A percentile compares a stretch with the other conserved stretches of the same genome.
phyloP scores from a whole-genome alignment of 169 alveolate species.

The Besnoitia besnoiti region DNA sequence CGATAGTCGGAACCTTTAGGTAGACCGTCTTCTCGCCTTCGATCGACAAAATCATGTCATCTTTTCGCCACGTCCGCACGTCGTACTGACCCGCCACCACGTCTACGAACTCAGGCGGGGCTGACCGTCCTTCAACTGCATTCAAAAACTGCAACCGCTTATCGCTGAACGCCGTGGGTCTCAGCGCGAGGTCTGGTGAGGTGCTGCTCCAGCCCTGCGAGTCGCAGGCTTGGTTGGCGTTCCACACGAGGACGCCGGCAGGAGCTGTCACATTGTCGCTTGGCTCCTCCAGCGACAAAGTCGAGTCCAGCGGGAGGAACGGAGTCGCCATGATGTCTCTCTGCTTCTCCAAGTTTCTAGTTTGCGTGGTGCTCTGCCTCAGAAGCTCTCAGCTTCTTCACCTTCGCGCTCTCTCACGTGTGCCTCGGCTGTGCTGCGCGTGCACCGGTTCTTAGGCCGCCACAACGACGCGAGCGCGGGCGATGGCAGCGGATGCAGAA shows the following conservation, averaged over 20 bases:
- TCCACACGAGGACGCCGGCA: conserved; percentile 66
- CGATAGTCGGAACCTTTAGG: conserved; percentile 71
- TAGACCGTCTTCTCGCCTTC: conserved; percentile 79
- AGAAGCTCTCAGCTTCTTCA: background rate
- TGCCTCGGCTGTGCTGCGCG: too few species aligned
- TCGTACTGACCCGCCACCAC: conserved; percentile 74
- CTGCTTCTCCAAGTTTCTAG: too few species aligned
- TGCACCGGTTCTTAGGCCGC: too few species aligned
- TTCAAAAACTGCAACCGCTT: conserved; percentile 73
- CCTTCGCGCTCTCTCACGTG: too few species aligned
- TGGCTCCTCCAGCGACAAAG: background rate
- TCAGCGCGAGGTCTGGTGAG: conserved; percentile 63
- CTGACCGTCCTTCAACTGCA: conserved; percentile 73
- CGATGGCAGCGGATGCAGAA: too few species aligned
- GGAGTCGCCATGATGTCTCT: background rate
- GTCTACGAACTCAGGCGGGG: conserved; percentile 65
- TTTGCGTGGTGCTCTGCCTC: background rate
- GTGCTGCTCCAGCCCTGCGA: conserved; percentile 4
- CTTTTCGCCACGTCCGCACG: conserved; percentile 69
- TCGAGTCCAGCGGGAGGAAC: conserved; percentile 29
- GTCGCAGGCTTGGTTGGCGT: background rate
- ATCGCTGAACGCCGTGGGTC: conserved; percentile 75
- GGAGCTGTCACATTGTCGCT: conserved; percentile 72
- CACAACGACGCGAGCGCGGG: too few species aligned
- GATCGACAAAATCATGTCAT: conserved; percentile 58